These are phyloP conservation scores for Lodderomyces elongisporus DNA, from an alignment of 1,139 yeast genomes.

Conservation along the genomic window DNA sequence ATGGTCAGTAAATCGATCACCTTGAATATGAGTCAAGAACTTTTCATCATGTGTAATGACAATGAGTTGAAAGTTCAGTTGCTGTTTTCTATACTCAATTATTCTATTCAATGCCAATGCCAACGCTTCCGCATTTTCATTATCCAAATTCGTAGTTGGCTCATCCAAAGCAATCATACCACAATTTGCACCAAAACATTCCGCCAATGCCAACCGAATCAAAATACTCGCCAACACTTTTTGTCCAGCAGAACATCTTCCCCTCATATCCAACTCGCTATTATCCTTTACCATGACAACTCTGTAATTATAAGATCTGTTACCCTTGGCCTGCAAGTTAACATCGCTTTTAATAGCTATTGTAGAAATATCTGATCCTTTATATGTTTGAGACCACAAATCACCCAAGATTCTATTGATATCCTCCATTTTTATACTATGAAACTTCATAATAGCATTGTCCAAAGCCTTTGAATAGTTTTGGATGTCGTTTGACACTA, in stretches of 20 bases:
- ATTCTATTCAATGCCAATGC: slow-evolving; percentile 77
- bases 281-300: slow-evolving; percentile 95
- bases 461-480: slow-evolving; percentile 85
- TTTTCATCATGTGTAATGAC: slow-evolving; percentile 96
- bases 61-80: slow-evolving; percentile 86
- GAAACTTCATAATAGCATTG: slow-evolving; percentile 90
- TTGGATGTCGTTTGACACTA: slow-evolving; percentile 80
- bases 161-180: slow-evolving; percentile 96
- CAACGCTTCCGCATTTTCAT: slow-evolving; percentile 80
- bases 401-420: slow-evolving; percentile 85
- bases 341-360: slow-evolving; percentile 82
- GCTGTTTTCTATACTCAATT: slow-evolving; percentile 68
- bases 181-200: slow-evolving; percentile 91
- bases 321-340: slow-evolving; percentile 52
- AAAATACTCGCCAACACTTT: slow-evolving; percentile 90
- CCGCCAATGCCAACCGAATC: slow-evolving; percentile 87
- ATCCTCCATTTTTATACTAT: slow-evolving; percentile 86
- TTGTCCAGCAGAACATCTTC: slow-evolving; percentile 97
- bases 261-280: slow-evolving; percentile 94
- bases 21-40: slow-evolving; percentile 79
- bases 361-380: slow-evolving; percentile 92
- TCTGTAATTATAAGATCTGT: slow-evolving; percentile 80
- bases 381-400: slow-evolving; percentile 89
- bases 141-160: slow-evolving; percentile 94
- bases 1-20: slow-evolving; percentile 81